These are phyloP conservation scores for Ganoderma lingzhi DNA, from an alignment of 1,284 basidiomycete species.

Conservation along the genomic window DNA sequence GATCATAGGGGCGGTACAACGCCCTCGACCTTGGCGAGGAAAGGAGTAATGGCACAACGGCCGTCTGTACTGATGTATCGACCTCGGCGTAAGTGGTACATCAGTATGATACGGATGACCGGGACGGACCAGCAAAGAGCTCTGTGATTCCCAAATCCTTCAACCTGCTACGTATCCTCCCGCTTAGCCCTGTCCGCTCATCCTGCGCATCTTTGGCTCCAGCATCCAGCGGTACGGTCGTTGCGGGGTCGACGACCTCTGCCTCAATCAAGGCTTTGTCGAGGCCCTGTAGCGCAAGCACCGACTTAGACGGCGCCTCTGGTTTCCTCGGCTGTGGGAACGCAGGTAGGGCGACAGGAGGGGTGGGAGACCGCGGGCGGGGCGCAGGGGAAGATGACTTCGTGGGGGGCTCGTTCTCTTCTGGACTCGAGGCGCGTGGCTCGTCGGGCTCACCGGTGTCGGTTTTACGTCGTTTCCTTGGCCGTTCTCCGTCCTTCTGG, in stretches of 20 bases:
- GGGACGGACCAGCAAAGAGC: conserved; percentile 83
- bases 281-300: conserved; percentile 80
- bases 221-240: conserved; percentile 54
- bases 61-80: conserved; percentile 75
- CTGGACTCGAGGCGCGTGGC: conserved; percentile 26
- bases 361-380: conserved; percentile 43
- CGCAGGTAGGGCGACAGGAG: conserved; percentile 55
- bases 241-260: conserved; percentile 70
- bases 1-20: conserved; percentile 77
- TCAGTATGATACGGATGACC: conserved; percentile 17
- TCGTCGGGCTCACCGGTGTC: conserved; percentile 34
- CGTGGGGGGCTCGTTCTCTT: conserved; percentile 17
- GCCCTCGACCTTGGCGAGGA: conserved; percentile 47
- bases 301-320: conserved; percentile 72
- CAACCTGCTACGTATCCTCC: conserved; percentile 69
- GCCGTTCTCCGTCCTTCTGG: conserved; percentile 38
- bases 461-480: conserved; percentile 46
- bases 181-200: conserved; percentile 60
- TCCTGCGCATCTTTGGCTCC: conserved; percentile 48
- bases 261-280: conserved; percentile 80
- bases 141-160: conserved; percentile 81
- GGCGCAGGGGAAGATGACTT: conserved; percentile 21
- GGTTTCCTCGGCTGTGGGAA: conserved; percentile 81
- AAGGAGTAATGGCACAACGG: conserved; percentile 82
- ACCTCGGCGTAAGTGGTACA: conserved; percentile 12